Base-by-base conservation (phyloP, 805 yeast genomes). In the Yarrowia divulgata region DNA sequence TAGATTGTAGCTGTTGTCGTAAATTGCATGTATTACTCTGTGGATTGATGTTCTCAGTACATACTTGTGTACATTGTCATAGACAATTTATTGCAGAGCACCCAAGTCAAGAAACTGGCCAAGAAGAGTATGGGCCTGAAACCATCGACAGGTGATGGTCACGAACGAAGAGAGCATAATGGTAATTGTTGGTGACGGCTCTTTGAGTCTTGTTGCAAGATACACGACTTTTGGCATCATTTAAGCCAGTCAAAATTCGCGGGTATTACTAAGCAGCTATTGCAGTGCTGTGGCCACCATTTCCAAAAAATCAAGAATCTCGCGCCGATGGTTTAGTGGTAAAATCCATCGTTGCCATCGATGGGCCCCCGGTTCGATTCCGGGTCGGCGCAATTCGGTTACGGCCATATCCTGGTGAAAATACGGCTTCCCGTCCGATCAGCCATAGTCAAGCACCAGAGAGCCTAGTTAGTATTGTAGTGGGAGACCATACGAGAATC, bases 371-470 rank as follows among this genome's bases (percentile, higher is more conserved):
- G 60, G 60, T 54, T 54, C 60, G 45, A 54, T 54, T 54, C 60
- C 60, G 60, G 60, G 60, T 54, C 60, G 60, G 60, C 60, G 60
- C 60, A 54, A n/a, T 54, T 50, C 8, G 60, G 60, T 54, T 54
- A 39, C 60, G 60, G 60, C 60, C 60, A 54, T 54, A 54, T 54
- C 60, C 60, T 54, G 60, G 60, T 54, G 60, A 54, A 54, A 54
- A 54, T 54, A 54, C 60, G 60, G 60, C 60, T 54, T 54, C 60
- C 60, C 60, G 62, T 55, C 62, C 62, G 62, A 55, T 55, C 62
- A 55, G 62, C 62, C 62, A 55, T 55, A 55, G 62, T 55, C 62
- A 55, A 55, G 62, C 62, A 55, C 62, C 62, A 55, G 62, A 55
- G 62, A 55, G 62, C 62, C 62, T 55, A 55, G 62, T 40, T 55